A percentile compares a stretch with the other conserved stretches of the same genome.
These are phyloP conservation scores for Acorus calamus DNA, from an alignment of 106 monocot genomes.

Conservation along the genomic window DNA sequence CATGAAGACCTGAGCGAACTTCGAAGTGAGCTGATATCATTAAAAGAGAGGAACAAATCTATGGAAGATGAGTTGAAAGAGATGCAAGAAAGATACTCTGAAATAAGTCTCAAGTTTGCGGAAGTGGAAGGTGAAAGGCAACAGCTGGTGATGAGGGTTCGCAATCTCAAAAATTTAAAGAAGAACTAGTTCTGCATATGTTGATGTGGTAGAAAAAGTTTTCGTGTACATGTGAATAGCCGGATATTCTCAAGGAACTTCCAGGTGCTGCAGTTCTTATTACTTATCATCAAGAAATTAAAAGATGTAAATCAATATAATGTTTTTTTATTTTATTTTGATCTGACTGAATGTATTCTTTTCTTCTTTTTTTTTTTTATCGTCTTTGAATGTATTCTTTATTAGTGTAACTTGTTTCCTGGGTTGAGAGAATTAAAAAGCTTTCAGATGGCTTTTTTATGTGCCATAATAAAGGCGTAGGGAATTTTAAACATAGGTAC, in stretches of 20 bases:
- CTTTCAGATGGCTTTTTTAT: too few relatives aligned
- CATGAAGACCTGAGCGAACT: slow-evolving; percentile 16
- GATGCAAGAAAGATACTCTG: slow-evolving; percentile 90
- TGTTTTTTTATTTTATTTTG: slow-evolving; percentile 7
- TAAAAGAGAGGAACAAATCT: slow-evolving; percentile 48
- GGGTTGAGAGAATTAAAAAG: too few relatives aligned
- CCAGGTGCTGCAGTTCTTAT: slow-evolving; percentile 12
- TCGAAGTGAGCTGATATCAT: slow-evolving; percentile 24
- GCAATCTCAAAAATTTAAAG: slow-evolving; percentile 71
- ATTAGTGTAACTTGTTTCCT: too few relatives aligned
- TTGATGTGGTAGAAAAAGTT: slow-evolving; percentile 2
- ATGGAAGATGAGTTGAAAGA: slow-evolving; percentile 90
- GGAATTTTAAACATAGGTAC: too few relatives aligned
- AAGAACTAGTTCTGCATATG: slow-evolving; percentile 29
- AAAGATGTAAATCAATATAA: slow-evolving; percentile 21
- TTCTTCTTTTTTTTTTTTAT: too few relatives aligned
- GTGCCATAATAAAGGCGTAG: too few relatives aligned
- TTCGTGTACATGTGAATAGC: slow-evolving; percentile 48
- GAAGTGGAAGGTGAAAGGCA: slow-evolving; percentile 98
- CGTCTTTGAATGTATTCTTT: too few relatives aligned
- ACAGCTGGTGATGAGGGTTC: slow-evolving; percentile 81
- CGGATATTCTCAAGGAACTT: slow-evolving; percentile 15
- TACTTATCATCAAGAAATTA: slow-evolving; percentile 8
- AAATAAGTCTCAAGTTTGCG: slow-evolving; percentile 89
- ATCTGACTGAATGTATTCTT: too few relatives aligned